Evolutionary conservation across 2,329 filamentous ascomycete species (phyloP).

Genomic region (Onygena corvina): DNA sequence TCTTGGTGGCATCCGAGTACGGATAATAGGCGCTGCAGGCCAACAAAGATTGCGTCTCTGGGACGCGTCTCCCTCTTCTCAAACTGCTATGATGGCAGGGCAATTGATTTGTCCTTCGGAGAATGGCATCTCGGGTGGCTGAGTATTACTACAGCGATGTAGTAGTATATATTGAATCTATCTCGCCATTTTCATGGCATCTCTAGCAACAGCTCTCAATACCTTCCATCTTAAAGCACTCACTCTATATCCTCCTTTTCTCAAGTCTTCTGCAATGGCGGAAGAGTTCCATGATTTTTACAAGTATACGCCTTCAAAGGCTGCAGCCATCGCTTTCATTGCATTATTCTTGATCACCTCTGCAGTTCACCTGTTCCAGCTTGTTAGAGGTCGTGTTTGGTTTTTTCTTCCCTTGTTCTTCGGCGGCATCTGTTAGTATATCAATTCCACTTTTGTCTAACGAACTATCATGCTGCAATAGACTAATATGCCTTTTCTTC

Average conservation of each 20-base stretch:
- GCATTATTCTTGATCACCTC: slow-evolving; percentile 35
- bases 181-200: not conserved
- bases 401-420: slow-evolving; percentile 23
- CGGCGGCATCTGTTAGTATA: slow-evolving; percentile 23
- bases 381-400: slow-evolving; percentile 25
- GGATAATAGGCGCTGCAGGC: not conserved
- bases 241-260: not conserved
- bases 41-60: not conserved
- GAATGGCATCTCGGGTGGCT: not conserved
- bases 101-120: not conserved
- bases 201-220: not conserved
- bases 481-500: not conserved
- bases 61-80: not conserved
- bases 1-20: not conserved
- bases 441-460: not conserved
- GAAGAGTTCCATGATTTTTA: slow-evolving; percentile 17
- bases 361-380: slow-evolving; percentile 28
- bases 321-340: slow-evolving; percentile 34
- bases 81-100: not conserved
- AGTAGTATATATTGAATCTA: not conserved
- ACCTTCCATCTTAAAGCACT: too few relatives aligned
- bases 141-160: not conserved
- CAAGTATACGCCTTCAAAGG: slow-evolving; percentile 33
- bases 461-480: not conserved
- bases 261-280: slow-evolving; percentile 1